Percentiles rank a stretch among this genome's conserved stretches.
phyloP scores from a whole-genome alignment of 2,329 filamentous ascomycete genomes.

The Colletotrichum horii region DNA sequence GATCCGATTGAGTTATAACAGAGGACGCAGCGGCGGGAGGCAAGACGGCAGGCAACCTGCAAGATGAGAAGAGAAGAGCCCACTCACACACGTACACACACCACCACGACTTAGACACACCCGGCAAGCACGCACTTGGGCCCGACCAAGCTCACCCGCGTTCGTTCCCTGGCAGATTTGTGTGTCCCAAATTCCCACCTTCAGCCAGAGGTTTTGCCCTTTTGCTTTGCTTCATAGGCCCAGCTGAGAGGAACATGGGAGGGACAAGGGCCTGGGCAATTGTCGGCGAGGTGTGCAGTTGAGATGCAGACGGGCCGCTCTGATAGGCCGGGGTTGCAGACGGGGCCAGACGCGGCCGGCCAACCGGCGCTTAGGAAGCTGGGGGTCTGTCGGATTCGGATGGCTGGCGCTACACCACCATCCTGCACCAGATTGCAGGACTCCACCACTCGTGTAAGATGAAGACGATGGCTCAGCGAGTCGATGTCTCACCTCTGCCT shows the following conservation, averaged over 20 bases:
- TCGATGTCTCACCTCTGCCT: conserved; percentile 52
- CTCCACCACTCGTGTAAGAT: conserved; percentile 47
- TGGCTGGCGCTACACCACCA: conserved; percentile 49
- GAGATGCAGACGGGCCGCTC: conserved; percentile 32
- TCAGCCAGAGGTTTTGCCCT: neutral
- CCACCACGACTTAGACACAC: neutral
- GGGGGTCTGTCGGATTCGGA: conserved; percentile 44
- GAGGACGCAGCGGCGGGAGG: conserved; percentile 1
- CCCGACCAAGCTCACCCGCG: conserved; percentile 2
- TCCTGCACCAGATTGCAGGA: conserved; percentile 41
- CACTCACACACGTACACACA: neutral
- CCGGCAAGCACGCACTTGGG: conserved; percentile 7
- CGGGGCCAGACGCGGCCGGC: conserved; percentile 33
- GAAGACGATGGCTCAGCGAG: conserved; percentile 45
- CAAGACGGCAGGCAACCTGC: conserved; percentile 12
- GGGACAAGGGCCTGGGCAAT: conserved; percentile 24
- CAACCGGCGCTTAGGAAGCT: conserved; percentile 55
- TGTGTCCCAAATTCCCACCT: conserved; percentile 4
- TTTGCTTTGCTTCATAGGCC: conserved; percentile 14
- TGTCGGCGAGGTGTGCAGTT: conserved; percentile 32
- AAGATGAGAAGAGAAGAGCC: conserved; percentile 12
- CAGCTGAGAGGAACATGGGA: conserved; percentile 18
- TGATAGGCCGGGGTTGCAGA: conserved; percentile 48
- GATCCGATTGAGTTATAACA: conserved; percentile 21
- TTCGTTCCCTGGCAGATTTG: neutral